A percentile compares a stretch with the other conserved stretches of the same genome.
Conservation (phyloP, 352 stramenopile genomes). For the Globisporangium nagaii region DNA sequence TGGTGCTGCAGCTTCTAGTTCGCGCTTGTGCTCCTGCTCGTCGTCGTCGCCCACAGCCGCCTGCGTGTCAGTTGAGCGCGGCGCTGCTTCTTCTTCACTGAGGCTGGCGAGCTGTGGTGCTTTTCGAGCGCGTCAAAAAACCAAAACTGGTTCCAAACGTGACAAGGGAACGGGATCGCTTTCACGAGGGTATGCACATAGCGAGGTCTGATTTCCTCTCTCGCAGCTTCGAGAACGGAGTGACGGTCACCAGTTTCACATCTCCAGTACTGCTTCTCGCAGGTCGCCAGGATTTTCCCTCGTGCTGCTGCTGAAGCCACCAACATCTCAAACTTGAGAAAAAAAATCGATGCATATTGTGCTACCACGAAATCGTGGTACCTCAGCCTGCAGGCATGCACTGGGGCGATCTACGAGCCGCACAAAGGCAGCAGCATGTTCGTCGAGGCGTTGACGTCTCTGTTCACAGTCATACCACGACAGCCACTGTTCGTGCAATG, state of each 20-base stretch:
- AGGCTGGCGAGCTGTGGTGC: neutral
- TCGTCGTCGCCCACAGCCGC: neutral
- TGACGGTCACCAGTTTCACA: conserved; percentile 10
- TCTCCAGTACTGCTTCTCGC: neutral
- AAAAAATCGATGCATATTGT: too few relatives aligned
- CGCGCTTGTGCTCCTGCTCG: neutral
- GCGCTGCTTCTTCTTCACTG: conserved; percentile 6
- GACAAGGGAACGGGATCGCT: neutral
- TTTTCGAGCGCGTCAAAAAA: neutral
- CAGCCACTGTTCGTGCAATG: too few relatives aligned
- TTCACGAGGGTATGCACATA: neutral
- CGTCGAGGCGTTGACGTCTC: too few relatives aligned
- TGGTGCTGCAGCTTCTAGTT: neutral
- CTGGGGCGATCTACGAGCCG: too few relatives aligned
- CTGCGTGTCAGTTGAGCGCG: neutral
- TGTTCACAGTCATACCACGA: too few relatives aligned
- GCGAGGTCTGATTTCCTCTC: conserved; percentile 5
- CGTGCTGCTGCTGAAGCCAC: conserved; percentile 1
- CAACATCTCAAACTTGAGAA: too few relatives aligned
- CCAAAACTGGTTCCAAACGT: neutral
- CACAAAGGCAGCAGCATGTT: neutral
- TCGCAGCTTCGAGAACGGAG: neutral
- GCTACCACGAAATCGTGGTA: too few relatives aligned
- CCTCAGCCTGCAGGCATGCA: too few relatives aligned
- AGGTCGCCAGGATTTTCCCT: neutral